Percentiles rank a stretch among this genome's conserved stretches.
Evolutionary conservation across 2,329 filamentous ascomycete genomes (phyloP).

Genomic region (Microsporum audouinii): DNA sequence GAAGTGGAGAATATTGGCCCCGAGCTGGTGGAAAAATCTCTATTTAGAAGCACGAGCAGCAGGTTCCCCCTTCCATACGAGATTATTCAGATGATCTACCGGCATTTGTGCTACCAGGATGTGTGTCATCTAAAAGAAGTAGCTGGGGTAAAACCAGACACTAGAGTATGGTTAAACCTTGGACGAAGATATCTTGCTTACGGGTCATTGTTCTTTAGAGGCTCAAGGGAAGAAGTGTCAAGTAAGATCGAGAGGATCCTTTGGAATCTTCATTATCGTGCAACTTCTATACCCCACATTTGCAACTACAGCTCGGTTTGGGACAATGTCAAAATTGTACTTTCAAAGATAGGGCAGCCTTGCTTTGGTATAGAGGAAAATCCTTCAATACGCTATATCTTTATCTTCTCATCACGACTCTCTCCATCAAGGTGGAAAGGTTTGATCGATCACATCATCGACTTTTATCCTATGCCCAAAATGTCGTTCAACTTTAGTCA

Average conservation of each 20-base stretch:
- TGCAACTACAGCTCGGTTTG: background rate
- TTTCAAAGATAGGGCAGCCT: background rate
- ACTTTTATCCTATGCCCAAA: background rate
- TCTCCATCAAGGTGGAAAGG: background rate
- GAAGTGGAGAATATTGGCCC: background rate
- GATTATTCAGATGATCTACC: constrained; percentile 7
- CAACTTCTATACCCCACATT: background rate
- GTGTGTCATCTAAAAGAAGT: constrained; percentile 1
- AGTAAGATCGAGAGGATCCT: background rate
- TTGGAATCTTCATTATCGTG: background rate
- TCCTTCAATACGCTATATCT: background rate
- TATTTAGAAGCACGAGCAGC: background rate
- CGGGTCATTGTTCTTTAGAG: background rate
- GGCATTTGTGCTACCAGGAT: constrained; percentile 8
- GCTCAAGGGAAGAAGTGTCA: background rate
- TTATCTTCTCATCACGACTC: background rate
- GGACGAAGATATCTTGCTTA: constrained; percentile 3
- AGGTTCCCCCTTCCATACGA: constrained; percentile 5
- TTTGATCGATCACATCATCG: background rate
- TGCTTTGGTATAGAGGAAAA: background rate
- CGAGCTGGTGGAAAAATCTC: background rate
- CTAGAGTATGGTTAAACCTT: constrained; percentile 2
- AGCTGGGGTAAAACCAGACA: background rate
- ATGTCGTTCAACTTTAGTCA: background rate
- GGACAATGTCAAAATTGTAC: background rate